Evolutionary conservation across 495 filamentous ascomycete genomes (phyloP), one percentile per base, ranked within the genome.

Genomic region (Xylaria bambusicola): DNA sequence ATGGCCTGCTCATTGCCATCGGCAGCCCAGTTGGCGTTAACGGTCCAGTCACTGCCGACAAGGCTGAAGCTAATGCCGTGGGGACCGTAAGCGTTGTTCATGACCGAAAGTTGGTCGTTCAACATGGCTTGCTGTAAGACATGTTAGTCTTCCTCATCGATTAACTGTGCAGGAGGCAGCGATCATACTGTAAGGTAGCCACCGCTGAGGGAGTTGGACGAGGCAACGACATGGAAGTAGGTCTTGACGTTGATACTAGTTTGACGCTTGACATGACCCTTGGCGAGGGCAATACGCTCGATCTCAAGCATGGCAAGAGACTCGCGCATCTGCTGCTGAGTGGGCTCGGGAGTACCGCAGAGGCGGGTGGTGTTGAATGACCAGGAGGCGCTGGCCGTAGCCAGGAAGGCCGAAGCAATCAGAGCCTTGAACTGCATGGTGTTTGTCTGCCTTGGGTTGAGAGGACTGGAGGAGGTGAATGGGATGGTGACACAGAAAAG

Each of bases 141-240:
- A 26, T 6, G 26, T 63, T 62, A 62, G 44, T 63, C 52, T 10
- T 4, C 31, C 55, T 38, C 12, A 13, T 46, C 35, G 33, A 41
- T 18, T 24, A 12, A 21, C 21, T 41, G 49, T 60, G 52, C 15
- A 20, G 71, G 58, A 57, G 35, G 44, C 27, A 26, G 33, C 13
- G n/a, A 23, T 38, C 70, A 40, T 56, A 81, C 75, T 3, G 80
- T 82, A 62, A 88, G 62, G 49, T 80, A 80, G 49, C 79, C 81
- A 50, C 73, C 75, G n/a, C 66, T 68, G n/a, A 76, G 67, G 0
- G 67, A 41, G 18, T 66, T 80, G 4, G 77, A 79, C 0, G 67
- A 33, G 41, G 80, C 76, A 24, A 89, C 74, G 49, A 89, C 82
- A 70, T 89, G 86, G 75, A 89, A 86, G 69, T 85, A 86, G 21